Conservation (phyloP, 495 filamentous ascomycete species). For the Margaritispora aquatica region DNA sequence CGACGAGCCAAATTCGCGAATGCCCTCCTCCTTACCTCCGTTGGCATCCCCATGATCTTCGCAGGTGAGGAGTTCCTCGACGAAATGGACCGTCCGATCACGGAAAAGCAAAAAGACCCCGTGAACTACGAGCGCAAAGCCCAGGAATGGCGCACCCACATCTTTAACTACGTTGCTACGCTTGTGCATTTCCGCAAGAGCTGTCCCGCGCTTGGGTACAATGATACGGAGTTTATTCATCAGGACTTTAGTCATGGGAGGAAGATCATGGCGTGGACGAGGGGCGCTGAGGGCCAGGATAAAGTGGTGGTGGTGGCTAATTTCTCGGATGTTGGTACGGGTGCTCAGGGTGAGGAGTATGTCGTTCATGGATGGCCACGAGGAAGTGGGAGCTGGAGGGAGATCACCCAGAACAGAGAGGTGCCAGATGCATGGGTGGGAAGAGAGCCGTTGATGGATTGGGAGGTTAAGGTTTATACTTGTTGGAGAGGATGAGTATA, state of each 20-base stretch:
- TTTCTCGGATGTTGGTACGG: slow-evolving; percentile 27
- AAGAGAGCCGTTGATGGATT: slow-evolving; percentile 25
- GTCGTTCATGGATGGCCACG: slow-evolving; percentile 24
- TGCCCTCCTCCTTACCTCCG: slow-evolving; percentile 27
- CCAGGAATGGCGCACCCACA: slow-evolving; percentile 23
- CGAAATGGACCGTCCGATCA: slow-evolving; percentile 24
- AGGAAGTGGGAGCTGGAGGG: slow-evolving; percentile 21
- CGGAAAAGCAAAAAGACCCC: slow-evolving; percentile 27
- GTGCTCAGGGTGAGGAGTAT: slow-evolving; percentile 20
- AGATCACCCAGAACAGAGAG: slow-evolving; percentile 23
- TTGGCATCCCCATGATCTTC: slow-evolving; percentile 31
- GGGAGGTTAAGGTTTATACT: slow-evolving; percentile 30
- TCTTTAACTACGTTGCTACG: slow-evolving; percentile 26
- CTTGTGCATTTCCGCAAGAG: slow-evolving; percentile 21
- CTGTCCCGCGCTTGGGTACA: slow-evolving; percentile 24
- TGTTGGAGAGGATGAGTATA: slow-evolving; percentile 24
- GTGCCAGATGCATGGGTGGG: slow-evolving; percentile 28
- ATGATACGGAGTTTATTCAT: slow-evolving; percentile 28
- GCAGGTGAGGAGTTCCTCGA: slow-evolving; percentile 31
- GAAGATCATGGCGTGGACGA: slow-evolving; percentile 26
- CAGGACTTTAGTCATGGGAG: slow-evolving; percentile 24
- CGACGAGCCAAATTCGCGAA: slow-evolving; percentile 26
- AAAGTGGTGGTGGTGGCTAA: slow-evolving; percentile 28
- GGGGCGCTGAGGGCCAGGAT: slow-evolving; percentile 11
- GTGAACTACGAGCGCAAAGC: slow-evolving; percentile 27